A percentile compares a stretch with the other conserved stretches of the same genome.
Conservation (phyloP, 106 monocot species). For the Dendrobium chrysotoxum region DNA sequence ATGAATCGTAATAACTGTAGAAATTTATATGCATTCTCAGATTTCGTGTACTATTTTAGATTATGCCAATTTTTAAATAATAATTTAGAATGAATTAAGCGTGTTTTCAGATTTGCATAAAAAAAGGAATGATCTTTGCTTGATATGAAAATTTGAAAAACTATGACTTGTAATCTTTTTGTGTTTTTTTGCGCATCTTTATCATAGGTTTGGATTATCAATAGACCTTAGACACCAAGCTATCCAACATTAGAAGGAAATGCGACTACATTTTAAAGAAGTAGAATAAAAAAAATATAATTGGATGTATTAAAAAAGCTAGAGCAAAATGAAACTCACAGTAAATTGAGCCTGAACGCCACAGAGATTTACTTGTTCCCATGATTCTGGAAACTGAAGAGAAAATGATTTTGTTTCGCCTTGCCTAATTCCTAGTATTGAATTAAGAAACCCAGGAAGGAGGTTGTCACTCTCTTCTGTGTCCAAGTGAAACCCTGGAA, state of each 20-base stretch:
- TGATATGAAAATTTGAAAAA: too few relatives aligned
- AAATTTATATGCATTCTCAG: too few relatives aligned
- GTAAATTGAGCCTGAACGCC: conserved; percentile 84
- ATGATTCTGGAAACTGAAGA: conserved; percentile 81
- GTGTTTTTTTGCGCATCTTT: too few relatives aligned
- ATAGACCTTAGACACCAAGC: too few relatives aligned
- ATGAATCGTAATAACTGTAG: too few relatives aligned
- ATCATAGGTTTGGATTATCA: too few relatives aligned
- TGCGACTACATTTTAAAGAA: not conserved
- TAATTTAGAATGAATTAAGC: too few relatives aligned
- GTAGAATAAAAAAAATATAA: not conserved
- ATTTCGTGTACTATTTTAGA: too few relatives aligned
- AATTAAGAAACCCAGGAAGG: conserved; percentile 87
- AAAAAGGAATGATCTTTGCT: too few relatives aligned
- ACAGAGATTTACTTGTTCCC: conserved; percentile 86
- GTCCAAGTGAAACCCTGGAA: conserved; percentile 85
- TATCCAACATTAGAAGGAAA: not conserved
- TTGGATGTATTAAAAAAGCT: not conserved
- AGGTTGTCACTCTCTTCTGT: conserved; percentile 81
- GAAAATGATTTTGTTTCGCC: conserved; percentile 81
- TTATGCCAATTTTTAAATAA: too few relatives aligned
- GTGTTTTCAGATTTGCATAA: too few relatives aligned
- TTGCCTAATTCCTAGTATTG: conserved; percentile 77
- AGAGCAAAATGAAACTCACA: conserved; percentile 33
- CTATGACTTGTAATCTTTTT: too few relatives aligned